A percentile compares a stretch with the other conserved stretches of the same genome.
Conservation (phyloP, 2,329 filamentous ascomycete genomes). For the Metarhizium album region DNA sequence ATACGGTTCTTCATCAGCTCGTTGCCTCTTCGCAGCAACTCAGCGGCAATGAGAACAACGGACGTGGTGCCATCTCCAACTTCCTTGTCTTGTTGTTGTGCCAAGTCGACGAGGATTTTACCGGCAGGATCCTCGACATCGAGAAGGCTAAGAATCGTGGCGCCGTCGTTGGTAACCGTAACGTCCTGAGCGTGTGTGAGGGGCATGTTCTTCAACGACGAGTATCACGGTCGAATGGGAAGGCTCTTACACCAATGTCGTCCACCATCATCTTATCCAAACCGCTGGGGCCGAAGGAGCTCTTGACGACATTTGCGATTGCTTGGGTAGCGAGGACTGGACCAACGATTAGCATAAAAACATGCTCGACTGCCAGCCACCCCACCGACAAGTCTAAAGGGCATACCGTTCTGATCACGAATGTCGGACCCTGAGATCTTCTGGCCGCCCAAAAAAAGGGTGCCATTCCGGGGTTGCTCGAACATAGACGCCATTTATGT, state of each 20-base stretch:
- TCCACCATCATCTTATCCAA: conserved; percentile 99
- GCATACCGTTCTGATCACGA: conserved; percentile 83
- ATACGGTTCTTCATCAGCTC: conserved; percentile 99
- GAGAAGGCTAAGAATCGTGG: conserved; percentile 87
- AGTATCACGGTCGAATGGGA: not conserved
- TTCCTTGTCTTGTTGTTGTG: conserved; percentile 98
- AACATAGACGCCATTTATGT: conserved; percentile 82
- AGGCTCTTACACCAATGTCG: conserved; percentile 72
- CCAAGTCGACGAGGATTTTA: conserved; percentile 95
- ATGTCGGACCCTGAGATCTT: conserved; percentile 98
- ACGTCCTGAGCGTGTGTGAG: conserved; percentile 55
- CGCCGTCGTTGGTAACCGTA: conserved; percentile 97
- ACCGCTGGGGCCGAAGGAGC: conserved; percentile 92
- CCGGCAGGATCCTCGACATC: conserved; percentile 97
- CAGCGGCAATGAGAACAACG: conserved; percentile 91
- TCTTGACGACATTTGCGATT: conserved; percentile 98
- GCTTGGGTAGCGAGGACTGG: conserved; percentile 87
- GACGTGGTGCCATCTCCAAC: conserved; percentile 97
- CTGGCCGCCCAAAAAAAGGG: conserved; percentile 89
- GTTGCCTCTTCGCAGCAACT: conserved; percentile 86
- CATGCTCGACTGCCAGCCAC: not conserved
- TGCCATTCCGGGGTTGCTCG: conserved; percentile 89
- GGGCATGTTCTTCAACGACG: not conserved
- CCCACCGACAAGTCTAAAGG: conserved; percentile 2
- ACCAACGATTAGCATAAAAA: conserved; percentile 4